phyloP scores from a whole-genome alignment of 495 filamentous ascomycete species.

The Bathelium albidoporum region DNA sequence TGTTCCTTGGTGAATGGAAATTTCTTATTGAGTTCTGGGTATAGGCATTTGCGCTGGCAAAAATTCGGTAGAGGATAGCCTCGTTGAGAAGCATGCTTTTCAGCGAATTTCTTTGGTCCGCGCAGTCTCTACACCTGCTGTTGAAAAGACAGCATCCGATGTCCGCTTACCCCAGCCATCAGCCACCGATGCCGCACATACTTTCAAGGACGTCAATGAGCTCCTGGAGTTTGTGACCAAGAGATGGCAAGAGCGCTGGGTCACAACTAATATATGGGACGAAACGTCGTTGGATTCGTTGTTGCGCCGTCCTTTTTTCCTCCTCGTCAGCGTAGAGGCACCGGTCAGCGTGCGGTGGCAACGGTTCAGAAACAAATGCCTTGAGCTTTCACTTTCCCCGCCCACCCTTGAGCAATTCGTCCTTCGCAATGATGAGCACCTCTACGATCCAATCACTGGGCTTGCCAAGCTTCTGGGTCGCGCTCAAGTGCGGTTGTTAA shows the following conservation, averaged over 20 bases:
- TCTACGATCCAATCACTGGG: conserved; percentile 58
- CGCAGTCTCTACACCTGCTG: conserved; percentile 16
- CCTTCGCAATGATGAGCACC: conserved; percentile 58
- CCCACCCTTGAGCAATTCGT: conserved; percentile 72
- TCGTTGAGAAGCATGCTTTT: conserved; percentile 70
- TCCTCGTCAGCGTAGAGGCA: conserved; percentile 85
- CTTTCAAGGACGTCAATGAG: conserved; percentile 48
- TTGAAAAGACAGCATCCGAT: conserved; percentile 25
- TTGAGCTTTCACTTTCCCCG: conserved; percentile 31
- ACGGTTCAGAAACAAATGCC: conserved; percentile 50
- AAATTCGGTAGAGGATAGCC: conserved; percentile 70
- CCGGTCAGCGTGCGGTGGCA: conserved; percentile 74
- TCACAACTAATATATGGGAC: conserved; percentile 70
- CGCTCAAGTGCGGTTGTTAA: conserved; percentile 75
- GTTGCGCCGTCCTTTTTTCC: conserved; percentile 74
- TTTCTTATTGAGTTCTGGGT: conserved; percentile 18
- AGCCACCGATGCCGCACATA: conserved; percentile 16
- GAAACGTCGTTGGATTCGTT: conserved; percentile 60
- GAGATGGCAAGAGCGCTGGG: conserved; percentile 69
- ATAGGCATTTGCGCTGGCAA: conserved; percentile 86
- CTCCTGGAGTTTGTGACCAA: conserved; percentile 79
- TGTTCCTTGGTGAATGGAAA: conserved; percentile 15
- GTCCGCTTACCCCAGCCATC: conserved; percentile 18
- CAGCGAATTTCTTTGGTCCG: conserved; percentile 40
- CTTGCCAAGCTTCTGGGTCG: conserved; percentile 63